Base-by-base conservation (phyloP, 305 asterid species). In the Rubia tinctorum region DNA sequence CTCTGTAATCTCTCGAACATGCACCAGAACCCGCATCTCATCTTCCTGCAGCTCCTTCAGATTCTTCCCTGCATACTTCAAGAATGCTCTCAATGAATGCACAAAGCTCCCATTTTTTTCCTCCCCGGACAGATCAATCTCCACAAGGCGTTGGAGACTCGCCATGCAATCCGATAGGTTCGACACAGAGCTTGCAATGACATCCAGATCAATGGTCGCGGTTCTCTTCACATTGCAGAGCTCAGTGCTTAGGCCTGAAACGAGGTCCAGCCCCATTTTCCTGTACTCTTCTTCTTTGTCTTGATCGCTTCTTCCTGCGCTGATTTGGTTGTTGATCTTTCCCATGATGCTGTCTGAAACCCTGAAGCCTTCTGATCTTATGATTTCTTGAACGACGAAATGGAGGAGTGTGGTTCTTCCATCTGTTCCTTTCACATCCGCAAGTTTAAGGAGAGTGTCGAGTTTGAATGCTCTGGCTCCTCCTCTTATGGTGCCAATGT, bases 401-500 rank as follows among this genome's bases (percentile, higher is more conserved):
- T 94, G 99, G 23, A 94, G 95, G 20, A 94, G 91, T 0, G 97
- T 87, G 11, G 98, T 94, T 77, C 85, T 92, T 25, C 98, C 99
- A 73, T 94, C 98, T 2, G 97, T 86, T 12, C 94, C 98, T 73
- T 95, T 95, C 20, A 95, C 93, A 64, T 92, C 98, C 3, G 97
- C 85, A 0, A 95, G 96, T 80, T 95, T 95, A 55, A 92, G 96
- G 76, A 95, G 91, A 39, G 99, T 85, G 18, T 95, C 97, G 1
- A 92, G 97, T 84, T 90, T 95, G 92, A 95, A 92, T 6, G 99
- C 98, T 30, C 75, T 87, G 1, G 99, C 99, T 18, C 95, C 99
- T 76, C 99, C 99, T 76, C 98, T 71, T 73, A 84, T 89, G 0
- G 99, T 92, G 7, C 99, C 99, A 0, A 92, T 76, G 58, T 94